Conservation (phyloP, 1,284 basidiomycete species). For the Heterobasidion parviporum region DNA sequence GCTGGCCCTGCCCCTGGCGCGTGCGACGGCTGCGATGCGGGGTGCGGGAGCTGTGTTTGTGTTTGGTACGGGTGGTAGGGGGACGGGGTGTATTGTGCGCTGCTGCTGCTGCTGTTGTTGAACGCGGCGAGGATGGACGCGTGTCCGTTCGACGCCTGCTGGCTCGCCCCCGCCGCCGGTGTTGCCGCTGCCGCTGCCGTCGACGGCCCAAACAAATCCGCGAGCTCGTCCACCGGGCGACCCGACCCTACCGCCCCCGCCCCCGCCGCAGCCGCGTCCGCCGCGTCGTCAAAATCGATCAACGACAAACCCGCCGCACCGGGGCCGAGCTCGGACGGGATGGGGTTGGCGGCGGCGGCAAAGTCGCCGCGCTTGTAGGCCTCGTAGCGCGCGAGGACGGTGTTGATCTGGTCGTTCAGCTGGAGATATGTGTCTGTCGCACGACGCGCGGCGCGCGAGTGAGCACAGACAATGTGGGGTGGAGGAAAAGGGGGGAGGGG, state of each 20-base stretch:
- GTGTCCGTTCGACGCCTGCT: background rate
- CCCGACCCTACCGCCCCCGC: background rate
- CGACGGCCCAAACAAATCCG: conserved; percentile 39
- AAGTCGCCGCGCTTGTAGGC: conserved; percentile 90
- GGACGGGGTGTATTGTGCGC: background rate
- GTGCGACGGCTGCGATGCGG: background rate
- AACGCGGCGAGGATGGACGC: conserved; percentile 2
- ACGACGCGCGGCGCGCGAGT: background rate
- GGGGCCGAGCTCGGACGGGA: conserved; percentile 47
- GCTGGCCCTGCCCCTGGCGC: background rate
- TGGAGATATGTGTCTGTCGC: conserved; percentile 80
- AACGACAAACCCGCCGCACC: conserved; percentile 35
- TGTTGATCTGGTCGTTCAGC: conserved; percentile 98
- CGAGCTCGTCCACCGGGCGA: conserved; percentile 41
- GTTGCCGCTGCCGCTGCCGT: conserved; percentile 10
- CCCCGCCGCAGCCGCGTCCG: conserved; percentile 13
- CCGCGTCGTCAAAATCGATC: conserved; percentile 65
- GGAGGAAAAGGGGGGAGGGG: background rate
- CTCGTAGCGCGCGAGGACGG: conserved; percentile 83
- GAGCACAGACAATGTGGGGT: background rate
- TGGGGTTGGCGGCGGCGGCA: conserved; percentile 52
- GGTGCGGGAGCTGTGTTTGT: background rate
- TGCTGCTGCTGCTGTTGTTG: background rate
- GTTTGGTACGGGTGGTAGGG: background rate
- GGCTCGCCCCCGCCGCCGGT: background rate